phyloP scores from a whole-genome alignment of 2,329 filamentous ascomycete species.

The Epichloe sp. region DNA sequence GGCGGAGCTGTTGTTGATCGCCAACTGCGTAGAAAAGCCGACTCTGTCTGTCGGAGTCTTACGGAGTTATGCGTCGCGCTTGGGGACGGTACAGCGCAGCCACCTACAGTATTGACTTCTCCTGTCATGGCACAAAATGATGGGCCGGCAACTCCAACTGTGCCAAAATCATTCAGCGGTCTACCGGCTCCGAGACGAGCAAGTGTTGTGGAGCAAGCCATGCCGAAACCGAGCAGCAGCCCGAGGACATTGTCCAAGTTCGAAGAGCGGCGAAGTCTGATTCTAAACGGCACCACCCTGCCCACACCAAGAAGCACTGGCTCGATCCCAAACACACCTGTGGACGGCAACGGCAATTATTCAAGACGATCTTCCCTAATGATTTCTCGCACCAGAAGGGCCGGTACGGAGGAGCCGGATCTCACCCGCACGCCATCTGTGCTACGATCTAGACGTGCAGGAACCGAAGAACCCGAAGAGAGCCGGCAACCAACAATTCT shows the following conservation, averaged over 20 bases:
- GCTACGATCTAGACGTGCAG: conserved; percentile 30
- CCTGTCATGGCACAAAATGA: conserved; percentile 12
- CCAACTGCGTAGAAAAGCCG: conserved; percentile 77
- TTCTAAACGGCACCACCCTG: conserved; percentile 31
- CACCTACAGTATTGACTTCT: conserved; percentile 6
- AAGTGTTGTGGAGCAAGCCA: conserved; percentile 27
- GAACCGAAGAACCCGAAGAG: conserved; percentile 35
- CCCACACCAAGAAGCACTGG: conserved; percentile 30
- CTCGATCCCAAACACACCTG: conserved; percentile 26
- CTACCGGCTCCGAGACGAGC: conserved; percentile 26
- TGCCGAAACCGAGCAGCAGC: conserved; percentile 27
- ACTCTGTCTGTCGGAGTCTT: conserved; percentile 82
- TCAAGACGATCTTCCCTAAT: conserved; percentile 42
- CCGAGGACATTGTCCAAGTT: conserved; percentile 36
- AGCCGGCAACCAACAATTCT: conserved; percentile 30
- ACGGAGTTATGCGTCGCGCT: conserved; percentile 86
- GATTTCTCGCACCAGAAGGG: conserved; percentile 30
- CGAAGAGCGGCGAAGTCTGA: conserved; percentile 38
- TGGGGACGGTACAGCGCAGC: conserved; percentile 32
- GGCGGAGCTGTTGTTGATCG: conserved; percentile 54
- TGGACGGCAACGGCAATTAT: conserved; percentile 23
- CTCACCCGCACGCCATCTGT: conserved; percentile 37
- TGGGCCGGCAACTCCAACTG: conserved; percentile 29
- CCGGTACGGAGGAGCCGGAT: conserved; percentile 37
- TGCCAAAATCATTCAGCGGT: conserved; percentile 27